Base-by-base conservation (phyloP, 164 flowering plant genomes). In the Liriodendron chinense region DNA sequence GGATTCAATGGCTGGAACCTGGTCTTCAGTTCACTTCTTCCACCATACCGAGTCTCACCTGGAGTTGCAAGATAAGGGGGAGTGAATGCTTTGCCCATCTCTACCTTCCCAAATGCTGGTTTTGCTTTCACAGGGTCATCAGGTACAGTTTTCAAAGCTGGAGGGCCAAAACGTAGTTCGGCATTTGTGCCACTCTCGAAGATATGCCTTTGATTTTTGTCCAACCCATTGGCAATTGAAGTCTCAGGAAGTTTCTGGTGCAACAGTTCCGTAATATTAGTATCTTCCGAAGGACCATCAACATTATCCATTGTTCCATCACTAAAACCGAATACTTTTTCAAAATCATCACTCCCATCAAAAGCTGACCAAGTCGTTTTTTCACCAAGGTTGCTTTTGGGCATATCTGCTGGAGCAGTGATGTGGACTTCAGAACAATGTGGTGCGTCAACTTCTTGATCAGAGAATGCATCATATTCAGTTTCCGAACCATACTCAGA, bases 401-500 rank as follows among this genome's bases (percentile, higher is more conserved):
- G 62, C 57, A 65, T 66, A 59, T 65, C 74, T 26, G 21, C 61
- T 23, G 68, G 5, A 73, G 72, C 26, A 23, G 72, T 47, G 20
- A 53, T 13, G 7, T 67, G 67, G 21, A 68, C 25, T 3, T 75
- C 75, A 28, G 56, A 62, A 62, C 56, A 62, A 72, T 26, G 3
- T 9, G 14, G 9, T 13, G 20, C 59, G 16, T 48, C 34, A 7
- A 20, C 72, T 12, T 68, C 72, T 50, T 75, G 57, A 47, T 81
- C 77, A 68, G 65, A 50, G 26, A 24, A 13, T 47, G 22, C 49
- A 69, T 77, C 81, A 25, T 78, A 77, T 21, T 78, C 81, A 9
- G 66, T 53, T 28, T 81, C 89, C 50, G 26, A 70, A 21, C 25
- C 80, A 28, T 80, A 72, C 68, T 76, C 83, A 28, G 75, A 65